Evolutionary conservation across 371 early-diverging fungal genomes (phyloP).

Genomic region (Lichtheimia corymbifera): DNA sequence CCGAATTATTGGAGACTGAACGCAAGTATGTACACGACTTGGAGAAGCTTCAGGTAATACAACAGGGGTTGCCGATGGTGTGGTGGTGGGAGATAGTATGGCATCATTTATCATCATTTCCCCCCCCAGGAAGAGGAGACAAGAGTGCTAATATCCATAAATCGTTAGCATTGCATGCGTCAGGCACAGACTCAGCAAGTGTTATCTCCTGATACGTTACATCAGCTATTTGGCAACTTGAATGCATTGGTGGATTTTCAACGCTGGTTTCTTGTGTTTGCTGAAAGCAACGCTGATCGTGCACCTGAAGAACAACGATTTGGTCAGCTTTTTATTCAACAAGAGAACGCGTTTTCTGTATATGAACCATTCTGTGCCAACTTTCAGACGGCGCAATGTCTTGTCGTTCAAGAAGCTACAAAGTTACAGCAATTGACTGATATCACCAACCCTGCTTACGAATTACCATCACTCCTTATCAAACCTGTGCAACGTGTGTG

Average conservation of each 20-base stretch:
- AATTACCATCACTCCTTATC: slow-evolving; percentile 89
- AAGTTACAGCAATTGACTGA: slow-evolving; percentile 57
- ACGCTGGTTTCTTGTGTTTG: slow-evolving; percentile 85
- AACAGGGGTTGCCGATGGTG: too few species aligned
- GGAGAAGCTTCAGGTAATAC: slow-evolving; percentile 56
- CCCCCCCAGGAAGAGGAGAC: too few species aligned
- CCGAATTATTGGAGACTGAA: slow-evolving; percentile 34
- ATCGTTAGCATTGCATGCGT: slow-evolving; percentile 54
- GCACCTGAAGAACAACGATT: slow-evolving; percentile 82
- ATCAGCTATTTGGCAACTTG: slow-evolving; percentile 88
- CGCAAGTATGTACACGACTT: slow-evolving; percentile 63
- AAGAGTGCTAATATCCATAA: too few species aligned
- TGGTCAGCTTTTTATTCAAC: slow-evolving; percentile 77
- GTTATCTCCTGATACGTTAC: slow-evolving; percentile 73
- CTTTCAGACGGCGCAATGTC: slow-evolving; percentile 72
- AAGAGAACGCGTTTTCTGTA: slow-evolving; percentile 84
- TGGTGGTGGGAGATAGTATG: not conserved
- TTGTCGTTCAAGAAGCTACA: slow-evolving; percentile 45
- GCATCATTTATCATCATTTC: not conserved
- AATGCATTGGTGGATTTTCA: slow-evolving; percentile 95
- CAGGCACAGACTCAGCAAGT: slow-evolving; percentile 58
- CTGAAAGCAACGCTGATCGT: slow-evolving; percentile 80
- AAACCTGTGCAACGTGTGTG: slow-evolving; percentile 96
- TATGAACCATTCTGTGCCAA: slow-evolving; percentile 96
- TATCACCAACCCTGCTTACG: slow-evolving; percentile 81